A percentile compares a stretch with the other conserved stretches of the same genome.
Evolutionary conservation across 1,139 yeast genomes (phyloP).

Genomic region (Blastobotrys elegans): DNA sequence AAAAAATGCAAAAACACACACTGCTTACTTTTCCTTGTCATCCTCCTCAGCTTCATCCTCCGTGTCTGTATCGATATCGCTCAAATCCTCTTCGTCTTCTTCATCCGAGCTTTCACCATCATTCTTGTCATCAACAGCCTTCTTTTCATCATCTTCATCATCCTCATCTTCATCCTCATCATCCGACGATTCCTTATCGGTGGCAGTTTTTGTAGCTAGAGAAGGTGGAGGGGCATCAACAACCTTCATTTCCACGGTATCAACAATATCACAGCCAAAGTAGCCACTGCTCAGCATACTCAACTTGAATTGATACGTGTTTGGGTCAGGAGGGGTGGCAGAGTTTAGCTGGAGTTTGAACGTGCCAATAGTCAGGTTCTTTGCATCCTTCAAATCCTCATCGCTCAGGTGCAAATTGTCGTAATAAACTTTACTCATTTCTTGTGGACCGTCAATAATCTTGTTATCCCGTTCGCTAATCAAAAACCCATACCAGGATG

Average conservation of each 20-base stretch:
- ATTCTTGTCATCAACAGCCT: constrained; percentile 22
- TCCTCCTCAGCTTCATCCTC: constrained; percentile 21
- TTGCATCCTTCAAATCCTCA: constrained; percentile 43
- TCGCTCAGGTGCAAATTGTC: constrained; percentile 51
- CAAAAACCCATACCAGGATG: constrained; percentile 64
- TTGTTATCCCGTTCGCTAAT: constrained; percentile 72
- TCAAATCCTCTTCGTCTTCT: constrained; percentile 37
- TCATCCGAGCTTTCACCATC: constrained; percentile 20
- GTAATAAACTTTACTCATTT: constrained; percentile 50
- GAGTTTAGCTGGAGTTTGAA: constrained; percentile 66
- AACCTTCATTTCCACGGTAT: constrained; percentile 37
- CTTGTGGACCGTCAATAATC: constrained; percentile 63
- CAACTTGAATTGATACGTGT: constrained; percentile 52
- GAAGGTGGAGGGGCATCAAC: constrained; percentile 32
- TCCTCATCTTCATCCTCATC: constrained; percentile 20
- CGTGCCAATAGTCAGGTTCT: constrained; percentile 55
- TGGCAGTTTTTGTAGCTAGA: constrained; percentile 14
- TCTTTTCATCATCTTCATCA: constrained; percentile 29
- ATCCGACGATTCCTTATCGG: neutral
- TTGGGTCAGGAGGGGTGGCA: constrained; percentile 67
- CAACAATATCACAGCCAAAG: constrained; percentile 38
- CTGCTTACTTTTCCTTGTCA: neutral
- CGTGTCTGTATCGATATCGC: constrained; percentile 30
- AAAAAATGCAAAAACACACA: neutral
- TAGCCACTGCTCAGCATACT: constrained; percentile 33